These are phyloP conservation scores for Lachancea quebecensis DNA, from an alignment of 805 yeast species.

Conservation along the genomic window DNA sequence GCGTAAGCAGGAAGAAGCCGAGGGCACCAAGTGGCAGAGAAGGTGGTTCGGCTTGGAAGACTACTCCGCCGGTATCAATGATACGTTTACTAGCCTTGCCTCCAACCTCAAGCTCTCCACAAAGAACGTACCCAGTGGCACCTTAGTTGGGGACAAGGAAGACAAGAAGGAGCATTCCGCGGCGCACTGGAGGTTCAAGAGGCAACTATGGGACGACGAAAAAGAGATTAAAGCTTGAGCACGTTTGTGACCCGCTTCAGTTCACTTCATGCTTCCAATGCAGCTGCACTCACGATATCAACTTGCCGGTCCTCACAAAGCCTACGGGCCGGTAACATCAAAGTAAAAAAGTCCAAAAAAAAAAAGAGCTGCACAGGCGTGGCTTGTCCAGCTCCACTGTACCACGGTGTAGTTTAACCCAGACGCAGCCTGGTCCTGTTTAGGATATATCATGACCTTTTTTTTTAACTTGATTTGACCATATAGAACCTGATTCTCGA, in stretches of 20 bases:
- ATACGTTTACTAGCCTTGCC: slow-evolving; percentile 37
- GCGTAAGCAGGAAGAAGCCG: slow-evolving; percentile 63
- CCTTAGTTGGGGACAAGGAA: slow-evolving; percentile 47
- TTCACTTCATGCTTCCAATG: too few species aligned
- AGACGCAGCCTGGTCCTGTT: not conserved
- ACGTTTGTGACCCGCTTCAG: not conserved
- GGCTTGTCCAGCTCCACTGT: not conserved
- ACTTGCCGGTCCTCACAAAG: too few species aligned
- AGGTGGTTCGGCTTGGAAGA: slow-evolving; percentile 69
- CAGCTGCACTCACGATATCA: too few species aligned
- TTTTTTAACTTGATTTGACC: not conserved
- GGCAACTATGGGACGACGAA: slow-evolving; percentile 51
- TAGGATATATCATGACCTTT: slow-evolving; percentile 7
- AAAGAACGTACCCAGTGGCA: slow-evolving; percentile 63
- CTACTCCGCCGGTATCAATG: slow-evolving; percentile 30
- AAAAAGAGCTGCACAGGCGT: too few species aligned
- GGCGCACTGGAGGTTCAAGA: slow-evolving; percentile 64
- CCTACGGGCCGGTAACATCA: too few species aligned
- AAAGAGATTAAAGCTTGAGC: slow-evolving; percentile 43
- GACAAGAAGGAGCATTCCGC: slow-evolving; percentile 38
- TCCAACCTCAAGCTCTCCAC: slow-evolving; percentile 49
- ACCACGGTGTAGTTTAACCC: not conserved
- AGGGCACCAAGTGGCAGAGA: slow-evolving; percentile 63
- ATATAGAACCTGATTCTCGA: not conserved
- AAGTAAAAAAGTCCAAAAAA: too few species aligned